phyloP scores from a whole-genome alignment of 2,329 filamentous ascomycete species.

The Neodidymelliopsis sp. region DNA sequence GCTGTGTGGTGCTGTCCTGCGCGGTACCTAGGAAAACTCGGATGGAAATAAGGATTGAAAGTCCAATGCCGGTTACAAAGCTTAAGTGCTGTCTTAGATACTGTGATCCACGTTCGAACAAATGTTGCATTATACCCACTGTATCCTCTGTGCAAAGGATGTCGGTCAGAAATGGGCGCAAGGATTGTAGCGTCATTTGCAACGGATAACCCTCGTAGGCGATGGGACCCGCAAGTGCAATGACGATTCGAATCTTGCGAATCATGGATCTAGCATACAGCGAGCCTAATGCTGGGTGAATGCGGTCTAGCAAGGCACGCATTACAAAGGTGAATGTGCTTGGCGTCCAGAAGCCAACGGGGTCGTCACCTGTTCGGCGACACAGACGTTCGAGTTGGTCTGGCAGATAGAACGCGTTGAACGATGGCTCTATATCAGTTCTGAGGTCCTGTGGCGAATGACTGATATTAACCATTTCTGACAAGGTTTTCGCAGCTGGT shows the following conservation, averaged over 20 bases:
- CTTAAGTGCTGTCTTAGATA: slow-evolving; percentile 72
- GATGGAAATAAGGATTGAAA: slow-evolving; percentile 82
- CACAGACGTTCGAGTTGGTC: slow-evolving; percentile 82
- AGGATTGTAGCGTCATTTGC: slow-evolving; percentile 86
- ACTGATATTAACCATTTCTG: slow-evolving; percentile 72
- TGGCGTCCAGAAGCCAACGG: slow-evolving; percentile 75
- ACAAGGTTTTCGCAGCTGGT: slow-evolving; percentile 69
- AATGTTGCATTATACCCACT: slow-evolving; percentile 83
- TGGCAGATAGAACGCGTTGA: slow-evolving; percentile 78
- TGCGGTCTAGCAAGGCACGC: slow-evolving; percentile 78
- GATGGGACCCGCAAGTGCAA: slow-evolving; percentile 76
- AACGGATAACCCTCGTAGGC: slow-evolving; percentile 82
- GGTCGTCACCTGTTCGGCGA: slow-evolving; percentile 68
- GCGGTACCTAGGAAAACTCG: slow-evolving; percentile 76
- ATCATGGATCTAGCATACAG: slow-evolving; percentile 87
- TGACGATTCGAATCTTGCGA: slow-evolving; percentile 81
- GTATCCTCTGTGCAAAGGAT: slow-evolving; percentile 90
- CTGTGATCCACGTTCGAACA: slow-evolving; percentile 71
- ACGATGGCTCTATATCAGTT: slow-evolving; percentile 84
- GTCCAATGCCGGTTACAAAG: slow-evolving; percentile 80
- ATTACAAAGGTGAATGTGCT: slow-evolving; percentile 76
- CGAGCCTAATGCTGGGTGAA: slow-evolving; percentile 84
- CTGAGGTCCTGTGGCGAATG: slow-evolving; percentile 72
- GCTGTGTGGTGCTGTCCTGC: slow-evolving; percentile 82
- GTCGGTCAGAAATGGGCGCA: slow-evolving; percentile 80